phyloP scores from a whole-genome alignment of 2,329 filamentous ascomycete genomes.

The Hypomyces rosellus region DNA sequence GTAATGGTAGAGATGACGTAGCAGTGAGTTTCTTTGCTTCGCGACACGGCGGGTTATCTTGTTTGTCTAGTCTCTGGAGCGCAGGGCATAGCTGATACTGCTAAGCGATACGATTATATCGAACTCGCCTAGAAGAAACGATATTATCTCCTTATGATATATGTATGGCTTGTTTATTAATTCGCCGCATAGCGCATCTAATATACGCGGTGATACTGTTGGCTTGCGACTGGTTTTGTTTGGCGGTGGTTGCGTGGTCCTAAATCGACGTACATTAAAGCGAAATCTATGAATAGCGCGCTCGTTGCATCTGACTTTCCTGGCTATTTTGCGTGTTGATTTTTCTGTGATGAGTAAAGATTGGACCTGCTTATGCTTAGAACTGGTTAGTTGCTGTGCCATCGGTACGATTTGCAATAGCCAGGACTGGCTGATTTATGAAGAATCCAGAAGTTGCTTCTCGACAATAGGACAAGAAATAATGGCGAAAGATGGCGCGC shows the following conservation, averaged over 20 bases:
- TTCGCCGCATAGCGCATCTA: background rate
- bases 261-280: background rate
- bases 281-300: background rate
- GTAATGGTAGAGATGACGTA: background rate
- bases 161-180: background rate
- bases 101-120: background rate
- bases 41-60: constrained; percentile 1
- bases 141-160: background rate
- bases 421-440: background rate
- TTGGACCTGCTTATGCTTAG: background rate
- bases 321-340: background rate
- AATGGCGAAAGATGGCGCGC: too few relatives aligned
- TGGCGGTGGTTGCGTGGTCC: background rate
- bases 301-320: constrained; percentile 3
- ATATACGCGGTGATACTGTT: background rate
- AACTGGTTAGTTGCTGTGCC: constrained; percentile 1
- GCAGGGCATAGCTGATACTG: background rate
- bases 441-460: background rate
- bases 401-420: background rate
- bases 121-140: background rate
- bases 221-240: background rate
- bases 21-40: background rate
- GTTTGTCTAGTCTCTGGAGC: background rate
- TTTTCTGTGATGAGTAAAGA: background rate
- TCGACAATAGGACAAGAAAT: too few relatives aligned